A percentile compares a stretch with the other conserved stretches of the same genome.
Conservation (phyloP, 257 asterid genomes). For the Lycium barbarum region DNA sequence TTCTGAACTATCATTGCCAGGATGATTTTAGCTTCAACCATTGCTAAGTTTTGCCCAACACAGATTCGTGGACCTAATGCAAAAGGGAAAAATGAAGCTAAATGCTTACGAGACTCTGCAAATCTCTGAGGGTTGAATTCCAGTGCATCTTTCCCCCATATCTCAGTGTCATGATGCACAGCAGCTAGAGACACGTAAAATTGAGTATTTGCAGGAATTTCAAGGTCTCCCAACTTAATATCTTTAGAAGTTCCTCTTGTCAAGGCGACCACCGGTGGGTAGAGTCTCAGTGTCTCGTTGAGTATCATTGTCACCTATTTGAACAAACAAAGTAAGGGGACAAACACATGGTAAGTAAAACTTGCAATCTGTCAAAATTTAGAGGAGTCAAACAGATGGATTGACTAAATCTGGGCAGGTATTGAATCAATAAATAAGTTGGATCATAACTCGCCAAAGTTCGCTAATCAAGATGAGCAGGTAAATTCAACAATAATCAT, state of each 20-base stretch:
- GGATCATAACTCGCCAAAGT: too few relatives aligned
- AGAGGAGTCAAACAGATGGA: too few relatives aligned
- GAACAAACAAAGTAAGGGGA: background rate
- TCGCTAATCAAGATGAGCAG: too few relatives aligned
- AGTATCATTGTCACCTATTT: constrained; percentile 66
- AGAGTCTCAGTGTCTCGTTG: constrained; percentile 69
- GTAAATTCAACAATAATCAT: too few relatives aligned
- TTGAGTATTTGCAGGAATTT: constrained; percentile 63
- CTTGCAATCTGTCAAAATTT: background rate
- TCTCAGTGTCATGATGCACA: constrained; percentile 61
- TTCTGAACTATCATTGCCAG: constrained; percentile 56
- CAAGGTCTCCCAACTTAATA: constrained; percentile 56
- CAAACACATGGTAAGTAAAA: background rate
- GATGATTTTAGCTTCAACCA: constrained; percentile 64
- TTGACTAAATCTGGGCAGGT: too few relatives aligned
- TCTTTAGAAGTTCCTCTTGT: constrained; percentile 49
- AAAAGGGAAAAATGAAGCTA: constrained; percentile 69
- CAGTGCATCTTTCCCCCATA: constrained; percentile 71
- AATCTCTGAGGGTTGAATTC: constrained; percentile 73
- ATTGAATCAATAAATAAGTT: too few relatives aligned
- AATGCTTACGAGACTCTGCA: constrained; percentile 50
- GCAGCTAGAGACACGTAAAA: constrained; percentile 57
- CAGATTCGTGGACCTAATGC: constrained; percentile 70
- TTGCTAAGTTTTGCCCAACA: constrained; percentile 75
- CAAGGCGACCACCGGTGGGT: constrained; percentile 60